Conservation (phyloP, 2,329 filamentous ascomycete genomes). For the Calonectria honghensis region DNA sequence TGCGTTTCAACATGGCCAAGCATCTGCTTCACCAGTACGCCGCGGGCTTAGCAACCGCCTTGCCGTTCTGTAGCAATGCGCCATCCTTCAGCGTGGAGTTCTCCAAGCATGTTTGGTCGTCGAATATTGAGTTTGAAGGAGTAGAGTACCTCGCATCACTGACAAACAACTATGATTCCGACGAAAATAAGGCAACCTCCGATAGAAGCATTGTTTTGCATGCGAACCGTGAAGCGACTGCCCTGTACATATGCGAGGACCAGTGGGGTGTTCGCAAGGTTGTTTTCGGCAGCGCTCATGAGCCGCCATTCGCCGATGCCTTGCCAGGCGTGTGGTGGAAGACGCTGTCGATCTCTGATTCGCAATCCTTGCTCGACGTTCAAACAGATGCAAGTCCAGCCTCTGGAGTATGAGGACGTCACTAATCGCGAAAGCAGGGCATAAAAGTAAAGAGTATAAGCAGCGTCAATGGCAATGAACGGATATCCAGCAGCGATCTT, state of each 20-base stretch:
- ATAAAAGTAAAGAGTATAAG: neutral
- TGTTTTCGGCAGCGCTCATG: neutral
- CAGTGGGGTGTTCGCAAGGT: constrained; percentile 10
- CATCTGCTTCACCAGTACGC: constrained; percentile 15
- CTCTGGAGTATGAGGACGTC: neutral
- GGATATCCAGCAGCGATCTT: neutral
- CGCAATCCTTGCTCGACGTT: neutral
- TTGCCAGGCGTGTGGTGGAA: constrained; percentile 28
- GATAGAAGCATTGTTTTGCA: neutral
- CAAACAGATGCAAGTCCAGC: neutral
- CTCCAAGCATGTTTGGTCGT: neutral
- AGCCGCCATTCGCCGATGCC: neutral
- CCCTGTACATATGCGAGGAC: constrained; percentile 16
- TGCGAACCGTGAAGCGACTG: neutral
- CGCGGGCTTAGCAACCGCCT: neutral
- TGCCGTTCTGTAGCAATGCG: neutral
- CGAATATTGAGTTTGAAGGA: constrained; percentile 3
- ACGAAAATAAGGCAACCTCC: neutral
- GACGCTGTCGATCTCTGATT: neutral
- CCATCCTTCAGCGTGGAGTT: neutral
- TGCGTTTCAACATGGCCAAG: constrained; percentile 5
- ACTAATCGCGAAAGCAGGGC: neutral
- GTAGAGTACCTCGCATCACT: neutral
- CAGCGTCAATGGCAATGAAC: neutral
- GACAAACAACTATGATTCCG: neutral